Evolutionary conservation across 108 stramenopile species (phyloP), one percentile per base, ranked within the genome.

Genomic region (Chaetoceros tenuissimus): DNA sequence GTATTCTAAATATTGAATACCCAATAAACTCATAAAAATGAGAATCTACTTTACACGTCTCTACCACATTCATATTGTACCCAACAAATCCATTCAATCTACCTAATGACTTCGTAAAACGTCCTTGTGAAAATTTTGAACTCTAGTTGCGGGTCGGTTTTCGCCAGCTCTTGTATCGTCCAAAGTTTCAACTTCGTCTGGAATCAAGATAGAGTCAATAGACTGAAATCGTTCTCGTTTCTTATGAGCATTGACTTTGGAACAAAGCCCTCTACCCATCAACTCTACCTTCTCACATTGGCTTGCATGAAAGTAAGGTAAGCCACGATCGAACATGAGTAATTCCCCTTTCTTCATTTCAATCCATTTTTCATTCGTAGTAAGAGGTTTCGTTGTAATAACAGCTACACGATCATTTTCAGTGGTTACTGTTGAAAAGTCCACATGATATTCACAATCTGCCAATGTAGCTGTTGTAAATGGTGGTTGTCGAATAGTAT

Each of bases 341-440:
- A 88, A 59, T 57, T 93, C 82, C 7, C 85, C 87, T 22, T 77
- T 62, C 51, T 73, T 58, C 50, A 93, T 71, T 57, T 89, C 87
- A n/a, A 62, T 75, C 85, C 85, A 87, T 21, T 76, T 72, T 48
- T 78, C 81, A 55, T 87, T 74, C 19, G 64, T 54, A 0, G 91
- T 92, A 34, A 95, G 50, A 29, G 94, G 94, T 53, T 83, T 83
- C 23, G 92, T 92, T 3, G 94, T 82, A 61, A 95, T 92, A 8
- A 95, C 82, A 3, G 91, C 87, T 3, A 93, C 91, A 29, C 88
- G 81, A 61, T 93, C 92, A 31, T 69, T 58, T 3, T 60, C 71
- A 0, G 53, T 48, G 0, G 79, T 85, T 19, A 78, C 74, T 31
- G 64, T 58, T 43, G 44, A 61, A 50, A 86, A 86, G 51, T 86